A percentile compares a stretch with the other conserved stretches of the same genome.
These are phyloP conservation scores for Heterobasidion annosum DNA, from an alignment of 1,284 basidiomycete genomes.

Conservation along the genomic window DNA sequence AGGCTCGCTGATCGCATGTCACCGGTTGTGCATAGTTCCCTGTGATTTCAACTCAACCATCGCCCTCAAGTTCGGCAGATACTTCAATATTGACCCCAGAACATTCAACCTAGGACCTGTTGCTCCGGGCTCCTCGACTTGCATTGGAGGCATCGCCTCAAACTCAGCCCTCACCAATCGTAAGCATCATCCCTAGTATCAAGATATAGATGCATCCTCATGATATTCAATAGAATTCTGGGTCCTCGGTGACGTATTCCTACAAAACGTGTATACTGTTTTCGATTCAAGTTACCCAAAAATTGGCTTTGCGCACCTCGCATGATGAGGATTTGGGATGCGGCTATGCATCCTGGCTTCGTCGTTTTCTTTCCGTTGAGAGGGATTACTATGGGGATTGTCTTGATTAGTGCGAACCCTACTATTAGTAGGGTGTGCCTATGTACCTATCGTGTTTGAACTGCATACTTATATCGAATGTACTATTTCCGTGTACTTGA, in stretches of 20 bases:
- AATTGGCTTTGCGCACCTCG: constrained; percentile 11
- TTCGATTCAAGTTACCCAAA: constrained; percentile 12
- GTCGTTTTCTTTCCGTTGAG: not conserved
- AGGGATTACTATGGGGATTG: too few relatives aligned
- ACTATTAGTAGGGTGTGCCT: too few relatives aligned
- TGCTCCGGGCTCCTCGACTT: constrained; percentile 6
- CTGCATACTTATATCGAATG: too few relatives aligned
- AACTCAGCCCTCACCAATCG: not conserved
- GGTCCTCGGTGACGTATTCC: constrained; percentile 20
- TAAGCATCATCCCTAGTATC: not conserved
- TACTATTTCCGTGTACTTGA: not conserved
- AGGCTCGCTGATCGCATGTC: too few relatives aligned
- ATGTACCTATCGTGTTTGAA: too few relatives aligned
- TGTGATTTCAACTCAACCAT: constrained; percentile 13
- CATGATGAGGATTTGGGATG: not conserved
- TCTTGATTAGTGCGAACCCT: too few relatives aligned
- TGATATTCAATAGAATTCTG: constrained; percentile 10
- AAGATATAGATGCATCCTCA: too few relatives aligned
- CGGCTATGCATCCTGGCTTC: too few relatives aligned
- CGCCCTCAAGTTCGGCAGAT: constrained; percentile 14
- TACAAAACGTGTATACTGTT: constrained; percentile 14
- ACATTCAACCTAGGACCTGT: constrained; percentile 15
- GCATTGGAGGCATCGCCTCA: constrained; percentile 14
- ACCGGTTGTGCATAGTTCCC: constrained; percentile 10
- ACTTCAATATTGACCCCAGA: constrained; percentile 13